phyloP scores from a whole-genome alignment of 176 grass and related monocot genomes.

The Lolium multiflorum region DNA sequence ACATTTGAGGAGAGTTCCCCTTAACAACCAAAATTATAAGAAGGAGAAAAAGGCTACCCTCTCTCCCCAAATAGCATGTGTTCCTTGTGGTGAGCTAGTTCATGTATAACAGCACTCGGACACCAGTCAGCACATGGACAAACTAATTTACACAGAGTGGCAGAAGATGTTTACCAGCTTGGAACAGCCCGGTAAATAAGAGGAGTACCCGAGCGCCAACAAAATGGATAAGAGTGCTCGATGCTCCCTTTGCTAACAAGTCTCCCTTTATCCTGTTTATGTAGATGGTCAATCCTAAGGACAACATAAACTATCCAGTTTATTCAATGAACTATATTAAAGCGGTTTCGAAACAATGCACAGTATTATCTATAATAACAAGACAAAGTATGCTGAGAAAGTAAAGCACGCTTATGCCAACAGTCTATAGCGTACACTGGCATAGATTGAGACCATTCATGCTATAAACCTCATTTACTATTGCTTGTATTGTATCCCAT shows the following conservation, averaged over 20 bases:
- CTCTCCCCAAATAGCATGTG: background rate
- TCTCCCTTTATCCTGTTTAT: constrained; percentile 93
- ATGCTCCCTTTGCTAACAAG: constrained; percentile 86
- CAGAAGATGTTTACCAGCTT: constrained; percentile 83
- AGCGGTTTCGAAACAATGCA: background rate
- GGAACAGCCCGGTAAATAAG: constrained; percentile 97
- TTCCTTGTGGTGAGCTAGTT: constrained; percentile 1
- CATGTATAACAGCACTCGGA: background rate
- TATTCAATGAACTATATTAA: constrained; percentile 17
- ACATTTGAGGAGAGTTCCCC: constrained; percentile 11
- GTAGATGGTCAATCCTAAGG: constrained; percentile 19
- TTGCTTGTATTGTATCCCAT: background rate
- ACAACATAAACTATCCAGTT: constrained; percentile 14
- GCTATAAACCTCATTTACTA: background rate
- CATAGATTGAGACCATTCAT: constrained; percentile 4
- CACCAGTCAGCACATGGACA: constrained; percentile 5
- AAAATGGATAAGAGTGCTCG: constrained; percentile 96
- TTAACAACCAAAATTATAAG: background rate
- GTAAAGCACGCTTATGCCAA: constrained; percentile 8
- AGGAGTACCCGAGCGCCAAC: constrained; percentile 97
- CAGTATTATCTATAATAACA: constrained; percentile 5
- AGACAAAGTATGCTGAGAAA: constrained; percentile 16
- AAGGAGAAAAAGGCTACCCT: background rate
- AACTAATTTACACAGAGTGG: constrained; percentile 36
- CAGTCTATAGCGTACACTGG: background rate